Conservation (phyloP, 2,329 filamentous ascomycete genomes). For the Phialocephala sp. region DNA sequence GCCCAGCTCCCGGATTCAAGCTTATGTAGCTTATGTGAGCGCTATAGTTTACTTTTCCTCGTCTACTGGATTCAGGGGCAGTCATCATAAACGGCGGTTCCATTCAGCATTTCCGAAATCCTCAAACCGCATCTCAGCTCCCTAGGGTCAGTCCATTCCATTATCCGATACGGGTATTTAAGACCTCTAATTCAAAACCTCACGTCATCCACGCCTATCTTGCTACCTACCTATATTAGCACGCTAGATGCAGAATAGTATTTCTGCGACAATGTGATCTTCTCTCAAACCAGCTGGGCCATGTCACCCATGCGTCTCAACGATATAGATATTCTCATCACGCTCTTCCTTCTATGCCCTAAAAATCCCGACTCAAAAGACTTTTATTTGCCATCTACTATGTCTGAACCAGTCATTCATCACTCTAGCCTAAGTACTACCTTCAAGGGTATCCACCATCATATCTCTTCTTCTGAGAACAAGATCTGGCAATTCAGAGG, state of each 20-base stretch:
- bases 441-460: not conserved
- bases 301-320: not conserved
- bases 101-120: not conserved
- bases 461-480: slow-evolving; percentile 9
- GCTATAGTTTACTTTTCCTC: not conserved
- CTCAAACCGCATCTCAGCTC: not conserved
- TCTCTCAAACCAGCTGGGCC: too few species aligned
- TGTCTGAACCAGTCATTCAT: not conserved
- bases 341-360: slow-evolving; percentile 10
- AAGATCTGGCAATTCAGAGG: slow-evolving; percentile 27
- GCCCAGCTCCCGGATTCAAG: too few species aligned
- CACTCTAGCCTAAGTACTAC: slow-evolving; percentile 3
- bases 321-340: slow-evolving; percentile 19
- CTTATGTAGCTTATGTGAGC: not conserved
- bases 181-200: not conserved
- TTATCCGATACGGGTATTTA: not conserved
- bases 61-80: not conserved
- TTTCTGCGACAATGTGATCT: not conserved
- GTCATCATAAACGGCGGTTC: not conserved
- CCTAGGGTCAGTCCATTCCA: not conserved
- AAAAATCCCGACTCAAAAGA: not conserved
- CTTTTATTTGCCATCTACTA: slow-evolving; percentile 3
- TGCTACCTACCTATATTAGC: not conserved
- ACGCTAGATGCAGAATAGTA: too few species aligned
- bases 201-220: not conserved